Conservation (phyloP, 495 filamentous ascomycete species). For the Neurospora sp. region DNA sequence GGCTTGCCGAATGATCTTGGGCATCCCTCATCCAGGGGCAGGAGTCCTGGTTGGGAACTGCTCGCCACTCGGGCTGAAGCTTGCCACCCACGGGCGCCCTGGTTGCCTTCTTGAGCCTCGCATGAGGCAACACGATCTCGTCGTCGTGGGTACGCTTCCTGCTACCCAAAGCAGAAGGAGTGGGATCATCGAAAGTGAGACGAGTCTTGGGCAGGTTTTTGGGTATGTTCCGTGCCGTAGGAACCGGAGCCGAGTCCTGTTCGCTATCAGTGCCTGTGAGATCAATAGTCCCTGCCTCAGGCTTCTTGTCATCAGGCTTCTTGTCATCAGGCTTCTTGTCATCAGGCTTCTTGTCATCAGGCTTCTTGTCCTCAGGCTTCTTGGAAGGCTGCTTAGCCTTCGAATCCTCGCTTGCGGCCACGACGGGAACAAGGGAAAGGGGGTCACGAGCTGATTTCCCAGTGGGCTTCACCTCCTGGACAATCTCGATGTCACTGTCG, state of each 20-base stretch:
- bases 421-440: not conserved
- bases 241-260: not conserved
- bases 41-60: conserved; percentile 25
- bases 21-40: conserved; percentile 49
- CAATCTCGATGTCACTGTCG: conserved; percentile 24
- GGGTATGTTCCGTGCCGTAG: conserved; percentile 6
- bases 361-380: not conserved
- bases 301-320: not conserved
- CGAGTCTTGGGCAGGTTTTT: not conserved
- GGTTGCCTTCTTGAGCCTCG: conserved; percentile 33
- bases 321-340: too few relatives aligned
- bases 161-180: conserved; percentile 13
- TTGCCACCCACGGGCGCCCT: conserved; percentile 34
- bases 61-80: conserved; percentile 49
- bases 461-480: not conserved
- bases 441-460: not conserved
- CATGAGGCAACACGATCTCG: conserved; percentile 44
- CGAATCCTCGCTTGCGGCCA: not conserved
- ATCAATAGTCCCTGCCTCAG: conserved; percentile 8
- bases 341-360: not conserved
- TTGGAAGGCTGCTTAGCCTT: not conserved
- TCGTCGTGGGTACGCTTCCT: conserved; percentile 67
- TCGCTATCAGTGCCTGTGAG: conserved; percentile 9
- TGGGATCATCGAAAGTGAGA: conserved; percentile 5
- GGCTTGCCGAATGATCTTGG: conserved; percentile 37